Base-by-base conservation (phyloP, 371 early-diverging fungal species). In the Mucor sp. region DNA sequence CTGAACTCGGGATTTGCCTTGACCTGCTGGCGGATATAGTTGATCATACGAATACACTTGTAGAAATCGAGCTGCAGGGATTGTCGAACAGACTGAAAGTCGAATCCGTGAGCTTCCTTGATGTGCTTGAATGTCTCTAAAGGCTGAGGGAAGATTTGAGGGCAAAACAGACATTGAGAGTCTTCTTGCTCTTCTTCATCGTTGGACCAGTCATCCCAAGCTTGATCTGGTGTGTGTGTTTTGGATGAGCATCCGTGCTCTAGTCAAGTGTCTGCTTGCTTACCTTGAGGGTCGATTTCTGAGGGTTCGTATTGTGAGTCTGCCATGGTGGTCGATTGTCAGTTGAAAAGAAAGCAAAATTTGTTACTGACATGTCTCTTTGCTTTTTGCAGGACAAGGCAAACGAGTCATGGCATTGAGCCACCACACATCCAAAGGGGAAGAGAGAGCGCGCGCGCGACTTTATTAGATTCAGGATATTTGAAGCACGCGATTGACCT, bases 121-220 rank as follows among this genome's bases (percentile, higher is more conserved):
- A 86, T 87, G 69, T 96, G 97, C 17, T 71, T 63, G 67, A 95
- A 90, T 41, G 90, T 75, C 8, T 82, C 81, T 17, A 72, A 62
- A 12, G 91, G 77, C 19, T 75, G 66, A 14, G 77, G 77, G 63
- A 85, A 86, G 0, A 71, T 72, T 15, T 79, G 69, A 4, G 83
- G 23, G 76, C 94, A 94, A 76, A 92, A 94, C 56, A 91, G 80
- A 77, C 95, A 95, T 66, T 86, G 78, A 59, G 88, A 79, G n/a
- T 78, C 79, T 7, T 78, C 68, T 15, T 75, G 75, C 28, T 81
- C 76, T 60, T 87, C 84, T 59, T 87, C 89, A 60, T 91, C 92
- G n/a, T 87, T 89, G 60, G 92, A 90, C 94, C 93, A 94, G 69
- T 92, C 93, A 58, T 89, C 91, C 91, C 91, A 93, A 25, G 68